Evolutionary conservation across 2,329 filamentous ascomycete genomes (phyloP).

Genomic region (Cladophialophora psammophila): DNA sequence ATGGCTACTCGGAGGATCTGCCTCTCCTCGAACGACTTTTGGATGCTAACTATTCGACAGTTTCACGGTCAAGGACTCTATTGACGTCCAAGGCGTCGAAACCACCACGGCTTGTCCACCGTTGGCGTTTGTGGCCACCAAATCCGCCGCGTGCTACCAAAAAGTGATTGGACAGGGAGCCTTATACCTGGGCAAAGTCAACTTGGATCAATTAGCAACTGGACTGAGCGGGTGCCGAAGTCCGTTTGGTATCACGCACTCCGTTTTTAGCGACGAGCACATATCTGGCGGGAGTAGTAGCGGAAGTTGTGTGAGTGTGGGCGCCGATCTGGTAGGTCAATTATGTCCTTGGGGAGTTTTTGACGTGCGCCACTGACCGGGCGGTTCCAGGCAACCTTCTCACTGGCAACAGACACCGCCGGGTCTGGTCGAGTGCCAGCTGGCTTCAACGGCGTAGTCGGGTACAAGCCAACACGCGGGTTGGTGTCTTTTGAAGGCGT

Average conservation of each 20-base stretch:
- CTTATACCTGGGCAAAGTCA: slow-evolving; percentile 65
- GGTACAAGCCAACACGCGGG: slow-evolving; percentile 42
- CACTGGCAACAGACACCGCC: slow-evolving; percentile 54
- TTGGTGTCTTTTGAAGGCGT: slow-evolving; percentile 41
- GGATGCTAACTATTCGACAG: background rate
- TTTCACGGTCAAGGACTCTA: slow-evolving; percentile 59
- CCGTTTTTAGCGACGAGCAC: slow-evolving; percentile 57
- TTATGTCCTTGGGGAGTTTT: background rate
- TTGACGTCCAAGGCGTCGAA: slow-evolving; percentile 54
- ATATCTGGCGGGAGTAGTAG: slow-evolving; percentile 66
- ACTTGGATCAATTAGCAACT: slow-evolving; percentile 69
- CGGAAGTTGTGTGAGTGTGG: slow-evolving; percentile 63
- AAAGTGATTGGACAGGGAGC: slow-evolving; percentile 60
- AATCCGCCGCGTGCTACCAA: slow-evolving; percentile 57
- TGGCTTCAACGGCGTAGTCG: slow-evolving; percentile 42
- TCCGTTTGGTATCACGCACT: slow-evolving; percentile 64
- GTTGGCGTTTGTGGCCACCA: slow-evolving; percentile 57
- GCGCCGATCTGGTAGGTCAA: slow-evolving; percentile 54
- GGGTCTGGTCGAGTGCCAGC: slow-evolving; percentile 43
- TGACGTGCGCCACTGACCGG: background rate
- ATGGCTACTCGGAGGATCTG: background rate
- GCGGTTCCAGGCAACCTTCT: slow-evolving; percentile 51
- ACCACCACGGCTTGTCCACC: slow-evolving; percentile 59
- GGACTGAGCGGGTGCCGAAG: slow-evolving; percentile 67
- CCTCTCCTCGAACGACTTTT: background rate